A percentile compares a stretch with the other conserved stretches of the same genome.
Evolutionary conservation across 2,329 filamentous ascomycete species (phyloP).

Genomic region (Pseudogymnoascus sp.): DNA sequence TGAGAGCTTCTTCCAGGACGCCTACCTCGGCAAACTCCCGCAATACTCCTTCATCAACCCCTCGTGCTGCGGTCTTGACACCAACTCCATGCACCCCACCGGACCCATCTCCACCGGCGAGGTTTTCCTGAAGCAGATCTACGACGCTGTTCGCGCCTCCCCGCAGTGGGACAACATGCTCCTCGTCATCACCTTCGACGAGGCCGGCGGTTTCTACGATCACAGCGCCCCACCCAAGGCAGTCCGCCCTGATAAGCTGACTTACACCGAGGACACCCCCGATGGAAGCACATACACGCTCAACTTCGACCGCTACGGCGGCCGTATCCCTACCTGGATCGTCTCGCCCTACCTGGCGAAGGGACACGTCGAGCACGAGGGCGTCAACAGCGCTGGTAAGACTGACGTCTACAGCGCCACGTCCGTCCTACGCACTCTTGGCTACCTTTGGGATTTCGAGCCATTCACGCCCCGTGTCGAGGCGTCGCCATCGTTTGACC

Average conservation of each 20-base stretch:
- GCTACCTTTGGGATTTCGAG: constrained; percentile 30
- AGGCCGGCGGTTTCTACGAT: constrained; percentile 40
- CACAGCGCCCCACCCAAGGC: constrained; percentile 36
- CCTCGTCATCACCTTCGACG: constrained; percentile 40
- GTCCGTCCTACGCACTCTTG: constrained; percentile 33
- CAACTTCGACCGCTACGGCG: constrained; percentile 34
- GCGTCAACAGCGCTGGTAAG: constrained; percentile 25
- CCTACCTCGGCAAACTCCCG: constrained; percentile 35
- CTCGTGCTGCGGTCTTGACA: constrained; percentile 34
- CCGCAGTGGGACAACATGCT: constrained; percentile 40
- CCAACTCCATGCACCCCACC: constrained; percentile 36
- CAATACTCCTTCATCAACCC: constrained; percentile 42
- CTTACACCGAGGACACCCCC: constrained; percentile 29
- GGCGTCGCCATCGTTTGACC: constrained; percentile 6
- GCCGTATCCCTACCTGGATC: constrained; percentile 35
- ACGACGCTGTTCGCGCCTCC: constrained; percentile 35
- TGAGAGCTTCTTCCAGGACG: constrained; percentile 37
- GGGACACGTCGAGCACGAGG: constrained; percentile 30
- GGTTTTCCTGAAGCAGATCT: constrained; percentile 37
- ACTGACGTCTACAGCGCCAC: constrained; percentile 30
- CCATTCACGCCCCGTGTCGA: constrained; percentile 10
- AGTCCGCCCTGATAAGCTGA: constrained; percentile 28
- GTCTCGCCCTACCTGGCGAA: constrained; percentile 37
- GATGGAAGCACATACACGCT: constrained; percentile 32
- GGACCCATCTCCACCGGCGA: constrained; percentile 38